Evolutionary conservation across 805 yeast genomes (phyloP).

Genomic region (Saccharomycopsis sp.): DNA sequence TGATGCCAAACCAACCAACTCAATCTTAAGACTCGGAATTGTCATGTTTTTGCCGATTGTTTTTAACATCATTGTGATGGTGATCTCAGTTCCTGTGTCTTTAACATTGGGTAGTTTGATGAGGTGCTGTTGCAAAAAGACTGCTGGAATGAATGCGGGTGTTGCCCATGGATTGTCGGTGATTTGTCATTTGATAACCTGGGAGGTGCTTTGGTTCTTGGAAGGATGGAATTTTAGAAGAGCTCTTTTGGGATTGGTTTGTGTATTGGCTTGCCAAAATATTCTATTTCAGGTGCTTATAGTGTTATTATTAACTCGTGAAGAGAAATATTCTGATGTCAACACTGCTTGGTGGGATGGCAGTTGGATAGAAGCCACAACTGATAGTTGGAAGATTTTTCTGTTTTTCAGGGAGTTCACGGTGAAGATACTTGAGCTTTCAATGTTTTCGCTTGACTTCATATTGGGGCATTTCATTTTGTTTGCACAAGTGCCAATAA

Average conservation of each 20-base stretch:
- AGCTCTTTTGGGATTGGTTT: slow-evolving; percentile 77
- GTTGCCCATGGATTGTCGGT: slow-evolving; percentile 95
- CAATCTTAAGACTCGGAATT: slow-evolving; percentile 53
- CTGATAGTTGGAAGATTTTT: slow-evolving; percentile 89
- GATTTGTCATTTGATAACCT: slow-evolving; percentile 74
- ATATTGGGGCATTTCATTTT: slow-evolving; percentile 82
- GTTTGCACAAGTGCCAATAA: slow-evolving; percentile 81
- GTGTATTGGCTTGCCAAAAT: slow-evolving; percentile 84
- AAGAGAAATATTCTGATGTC: slow-evolving; percentile 89
- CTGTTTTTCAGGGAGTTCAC: slow-evolving; percentile 94
- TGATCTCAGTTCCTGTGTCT: slow-evolving; percentile 36
- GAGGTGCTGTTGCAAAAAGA: slow-evolving; percentile 62
- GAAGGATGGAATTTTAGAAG: slow-evolving; percentile 87
- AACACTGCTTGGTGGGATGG: slow-evolving; percentile 99
- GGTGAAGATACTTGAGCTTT: slow-evolving; percentile 89
- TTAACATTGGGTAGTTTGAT: slow-evolving; percentile 41
- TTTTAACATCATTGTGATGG: slow-evolving; percentile 28
- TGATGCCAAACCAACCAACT: slow-evolving; percentile 39
- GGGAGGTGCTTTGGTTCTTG: slow-evolving; percentile 93
- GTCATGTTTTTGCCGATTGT: slow-evolving; percentile 42
- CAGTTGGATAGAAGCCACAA: slow-evolving; percentile 93
- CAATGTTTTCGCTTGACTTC: slow-evolving; percentile 96
- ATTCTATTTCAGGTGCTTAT: slow-evolving; percentile 78
- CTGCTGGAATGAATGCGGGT: slow-evolving; percentile 92
- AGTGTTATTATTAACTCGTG: slow-evolving; percentile 74